These are phyloP conservation scores for Globisporangium uncinulatum DNA, from an alignment of 352 stramenopile genomes.

Conservation along the genomic window DNA sequence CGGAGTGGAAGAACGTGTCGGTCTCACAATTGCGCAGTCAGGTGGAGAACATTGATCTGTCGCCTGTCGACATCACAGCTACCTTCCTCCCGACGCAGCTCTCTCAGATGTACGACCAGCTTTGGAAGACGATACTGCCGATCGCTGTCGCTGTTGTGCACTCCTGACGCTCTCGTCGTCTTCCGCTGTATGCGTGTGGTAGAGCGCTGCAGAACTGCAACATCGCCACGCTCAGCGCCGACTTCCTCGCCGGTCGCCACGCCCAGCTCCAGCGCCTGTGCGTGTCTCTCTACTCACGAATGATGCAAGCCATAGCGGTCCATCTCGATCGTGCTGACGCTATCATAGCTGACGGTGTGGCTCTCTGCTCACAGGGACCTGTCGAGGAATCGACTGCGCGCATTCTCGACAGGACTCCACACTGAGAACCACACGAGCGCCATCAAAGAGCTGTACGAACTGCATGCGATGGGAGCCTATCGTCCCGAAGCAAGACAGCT, in stretches of 20 bases:
- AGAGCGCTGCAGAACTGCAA: slow-evolving; percentile 2
- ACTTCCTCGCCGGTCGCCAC: background rate
- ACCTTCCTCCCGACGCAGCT: background rate
- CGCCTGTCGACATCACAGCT: background rate
- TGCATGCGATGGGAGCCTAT: background rate
- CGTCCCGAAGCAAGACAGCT: background rate
- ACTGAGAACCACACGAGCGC: background rate
- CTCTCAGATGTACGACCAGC: background rate
- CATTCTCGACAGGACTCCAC: background rate
- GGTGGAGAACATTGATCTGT: background rate
- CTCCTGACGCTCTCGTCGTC: background rate
- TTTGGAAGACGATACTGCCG: background rate
- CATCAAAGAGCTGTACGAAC: background rate
- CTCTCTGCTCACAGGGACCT: background rate
- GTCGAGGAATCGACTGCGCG: slow-evolving; percentile 1
- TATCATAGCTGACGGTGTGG: background rate
- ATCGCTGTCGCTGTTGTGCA: too few relatives aligned
- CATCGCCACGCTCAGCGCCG: background rate
- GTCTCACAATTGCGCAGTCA: background rate
- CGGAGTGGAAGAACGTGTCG: too few relatives aligned
- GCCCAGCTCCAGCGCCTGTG: background rate
- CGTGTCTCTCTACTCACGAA: background rate
- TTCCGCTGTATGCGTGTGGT: background rate
- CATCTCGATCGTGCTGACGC: too few relatives aligned
- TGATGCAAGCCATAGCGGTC: too few relatives aligned